These are phyloP conservation scores for Amanita bisporigera DNA, from an alignment of 1,284 basidiomycete genomes.

Conservation along the genomic window DNA sequence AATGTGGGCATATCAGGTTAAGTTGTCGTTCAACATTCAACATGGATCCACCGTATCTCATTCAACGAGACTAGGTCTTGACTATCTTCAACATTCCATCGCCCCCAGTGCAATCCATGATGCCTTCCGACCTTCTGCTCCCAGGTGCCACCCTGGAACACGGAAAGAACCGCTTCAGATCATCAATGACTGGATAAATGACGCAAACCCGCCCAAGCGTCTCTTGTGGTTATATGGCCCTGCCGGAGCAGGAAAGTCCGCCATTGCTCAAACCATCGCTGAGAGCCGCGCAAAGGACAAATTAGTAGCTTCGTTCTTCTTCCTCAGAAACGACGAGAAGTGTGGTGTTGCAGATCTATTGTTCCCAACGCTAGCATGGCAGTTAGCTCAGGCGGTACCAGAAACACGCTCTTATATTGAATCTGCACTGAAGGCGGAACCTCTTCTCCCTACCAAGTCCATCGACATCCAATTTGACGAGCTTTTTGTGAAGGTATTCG, in stretches of 20 bases:
- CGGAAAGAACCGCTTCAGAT: neutral
- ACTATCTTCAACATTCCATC: neutral
- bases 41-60: too few relatives aligned
- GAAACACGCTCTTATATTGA: neutral
- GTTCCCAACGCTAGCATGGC: neutral
- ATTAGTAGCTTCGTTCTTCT: neutral
- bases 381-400: neutral
- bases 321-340: neutral
- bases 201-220: neutral
- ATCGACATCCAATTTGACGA: neutral
- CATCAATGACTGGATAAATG: neutral
- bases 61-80: neutral
- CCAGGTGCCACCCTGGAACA: neutral
- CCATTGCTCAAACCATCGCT: neutral
- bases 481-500: neutral
- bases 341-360: neutral
- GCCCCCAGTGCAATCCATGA: neutral
- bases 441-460: neutral
- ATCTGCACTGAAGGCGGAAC: neutral
- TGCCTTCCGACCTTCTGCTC: neutral
- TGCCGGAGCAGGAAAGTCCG: neutral
- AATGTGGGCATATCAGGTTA: neutral
- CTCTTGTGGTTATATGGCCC: neutral
- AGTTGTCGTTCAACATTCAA: neutral
- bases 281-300: neutral